These are phyloP conservation scores for Pyrenochaeta sp. DNA, from an alignment of 2,329 filamentous ascomycete genomes.

Conservation along the genomic window DNA sequence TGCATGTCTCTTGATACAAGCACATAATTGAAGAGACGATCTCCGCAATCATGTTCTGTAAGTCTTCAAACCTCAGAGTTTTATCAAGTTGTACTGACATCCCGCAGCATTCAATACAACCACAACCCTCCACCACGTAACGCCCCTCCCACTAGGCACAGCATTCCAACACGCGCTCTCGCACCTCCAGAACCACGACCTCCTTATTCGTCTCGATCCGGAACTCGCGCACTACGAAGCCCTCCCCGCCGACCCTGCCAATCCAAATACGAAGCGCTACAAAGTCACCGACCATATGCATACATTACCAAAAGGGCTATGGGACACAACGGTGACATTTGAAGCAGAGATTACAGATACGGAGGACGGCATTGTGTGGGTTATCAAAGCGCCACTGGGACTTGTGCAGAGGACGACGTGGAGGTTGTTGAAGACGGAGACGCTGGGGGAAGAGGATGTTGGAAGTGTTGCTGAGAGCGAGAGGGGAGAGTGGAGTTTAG, in stretches of 20 bases:
- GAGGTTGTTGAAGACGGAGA: conserved; percentile 34
- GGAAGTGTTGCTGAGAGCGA: conserved; percentile 17
- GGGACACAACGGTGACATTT: conserved; percentile 48
- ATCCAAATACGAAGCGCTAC: conserved; percentile 44
- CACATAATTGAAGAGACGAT: not conserved
- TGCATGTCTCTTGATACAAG: not conserved
- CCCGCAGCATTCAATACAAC: conserved; percentile 42
- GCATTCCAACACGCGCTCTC: conserved; percentile 30
- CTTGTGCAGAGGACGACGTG: conserved; percentile 44
- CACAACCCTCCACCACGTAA: conserved; percentile 44
- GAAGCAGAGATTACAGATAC: conserved; percentile 45
- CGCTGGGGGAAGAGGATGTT: conserved; percentile 19
- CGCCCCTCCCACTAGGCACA: conserved; percentile 39
- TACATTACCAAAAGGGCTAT: conserved; percentile 45
- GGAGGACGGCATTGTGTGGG: conserved; percentile 45
- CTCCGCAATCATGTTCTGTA: conserved; percentile 41
- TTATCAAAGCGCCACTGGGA: conserved; percentile 47
- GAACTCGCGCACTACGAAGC: conserved; percentile 45
- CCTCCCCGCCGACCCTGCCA: conserved; percentile 26
- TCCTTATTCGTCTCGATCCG: conserved; percentile 48
- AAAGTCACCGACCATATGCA: conserved; percentile 50
- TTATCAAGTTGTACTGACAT: conserved; percentile 1
- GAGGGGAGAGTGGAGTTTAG: conserved; percentile 40
- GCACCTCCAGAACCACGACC: conserved; percentile 46
- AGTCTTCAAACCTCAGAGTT: not conserved